These are phyloP conservation scores for Fonsecaea monophora DNA, from an alignment of 2,329 filamentous ascomycete genomes.

Conservation along the genomic window DNA sequence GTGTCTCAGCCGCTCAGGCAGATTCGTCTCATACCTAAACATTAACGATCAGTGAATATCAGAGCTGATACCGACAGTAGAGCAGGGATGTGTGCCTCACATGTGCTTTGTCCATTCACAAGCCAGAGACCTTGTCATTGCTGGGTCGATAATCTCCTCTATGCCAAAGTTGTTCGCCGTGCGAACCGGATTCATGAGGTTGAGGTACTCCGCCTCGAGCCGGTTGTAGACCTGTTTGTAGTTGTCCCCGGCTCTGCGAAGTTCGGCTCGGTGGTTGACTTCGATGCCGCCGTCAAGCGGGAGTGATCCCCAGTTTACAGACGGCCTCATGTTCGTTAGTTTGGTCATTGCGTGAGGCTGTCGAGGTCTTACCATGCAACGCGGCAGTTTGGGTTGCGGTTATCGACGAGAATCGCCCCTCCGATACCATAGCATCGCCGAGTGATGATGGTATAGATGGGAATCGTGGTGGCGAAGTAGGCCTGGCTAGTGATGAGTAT, in stretches of 20 bases:
- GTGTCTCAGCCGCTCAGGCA: constrained; percentile 56
- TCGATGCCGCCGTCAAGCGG: constrained; percentile 70
- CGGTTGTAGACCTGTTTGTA: constrained; percentile 61
- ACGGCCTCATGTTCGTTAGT: constrained; percentile 56
- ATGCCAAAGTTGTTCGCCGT: constrained; percentile 69
- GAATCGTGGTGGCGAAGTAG: constrained; percentile 68
- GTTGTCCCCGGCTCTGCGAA: constrained; percentile 56
- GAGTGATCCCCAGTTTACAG: constrained; percentile 67
- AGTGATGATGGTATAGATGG: constrained; percentile 68
- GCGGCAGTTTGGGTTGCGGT: constrained; percentile 65
- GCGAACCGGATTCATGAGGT: constrained; percentile 69
- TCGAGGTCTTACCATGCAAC: constrained; percentile 54
- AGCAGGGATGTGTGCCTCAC: not conserved
- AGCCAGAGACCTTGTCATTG: constrained; percentile 61
- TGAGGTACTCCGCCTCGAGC: constrained; percentile 64
- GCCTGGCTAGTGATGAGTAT: constrained; percentile 41
- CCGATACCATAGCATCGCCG: constrained; percentile 68
- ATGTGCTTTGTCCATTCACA: constrained; percentile 57
- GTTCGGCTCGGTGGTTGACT: constrained; percentile 66
- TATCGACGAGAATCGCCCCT: constrained; percentile 68
- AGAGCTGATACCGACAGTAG: not conserved
- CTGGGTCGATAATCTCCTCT: constrained; percentile 70
- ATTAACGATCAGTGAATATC: constrained; percentile 44
- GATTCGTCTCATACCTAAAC: constrained; percentile 58
- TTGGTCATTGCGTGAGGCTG: not conserved